A percentile compares a stretch with the other conserved stretches of the same genome.
These are phyloP conservation scores for Saprolegnia diclina DNA, from an alignment of 352 stramenopile genomes.

Conservation along the genomic window DNA sequence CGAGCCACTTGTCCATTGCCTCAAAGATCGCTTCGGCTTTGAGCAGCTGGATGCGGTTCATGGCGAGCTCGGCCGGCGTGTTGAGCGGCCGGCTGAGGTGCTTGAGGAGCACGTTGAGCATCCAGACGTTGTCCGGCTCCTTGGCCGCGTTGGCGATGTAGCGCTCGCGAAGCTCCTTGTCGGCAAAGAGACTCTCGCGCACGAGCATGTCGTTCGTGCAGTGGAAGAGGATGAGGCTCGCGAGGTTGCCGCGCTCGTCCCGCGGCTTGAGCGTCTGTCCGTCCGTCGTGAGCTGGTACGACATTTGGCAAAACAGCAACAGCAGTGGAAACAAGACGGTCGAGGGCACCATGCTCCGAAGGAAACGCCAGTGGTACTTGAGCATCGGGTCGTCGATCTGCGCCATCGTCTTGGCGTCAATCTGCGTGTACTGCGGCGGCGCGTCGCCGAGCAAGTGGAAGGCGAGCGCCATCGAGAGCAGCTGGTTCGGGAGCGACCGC, in stretches of 20 bases:
- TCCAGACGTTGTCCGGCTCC: constrained; percentile 65
- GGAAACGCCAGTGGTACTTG: constrained; percentile 78
- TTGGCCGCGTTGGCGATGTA: constrained; percentile 51
- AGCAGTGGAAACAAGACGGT: constrained; percentile 79
- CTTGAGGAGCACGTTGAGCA: constrained; percentile 79
- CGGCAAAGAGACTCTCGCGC: constrained; percentile 79
- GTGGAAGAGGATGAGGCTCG: constrained; percentile 79
- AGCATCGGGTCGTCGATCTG: constrained; percentile 86
- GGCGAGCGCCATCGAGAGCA: constrained; percentile 77
- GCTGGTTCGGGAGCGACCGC: constrained; percentile 52
- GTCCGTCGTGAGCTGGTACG: constrained; percentile 76
- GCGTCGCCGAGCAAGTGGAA: constrained; percentile 77
- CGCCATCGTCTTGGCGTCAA: constrained; percentile 71
- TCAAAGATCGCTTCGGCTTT: constrained; percentile 86
- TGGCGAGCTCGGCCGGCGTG: constrained; percentile 59
- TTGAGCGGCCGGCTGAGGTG: constrained; percentile 75
- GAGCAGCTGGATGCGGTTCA: constrained; percentile 73
- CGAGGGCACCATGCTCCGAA: constrained; percentile 72
- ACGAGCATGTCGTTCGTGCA: constrained; percentile 82
- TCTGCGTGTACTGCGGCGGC: constrained; percentile 57
- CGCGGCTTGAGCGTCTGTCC: constrained; percentile 74
- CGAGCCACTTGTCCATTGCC: constrained; percentile 80
- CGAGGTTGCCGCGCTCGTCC: constrained; percentile 70
- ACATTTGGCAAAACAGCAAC: constrained; percentile 82
- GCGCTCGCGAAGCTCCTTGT: constrained; percentile 81